phyloP scores from a whole-genome alignment of 225 moss, liverwort and hornwort species.

The Neckera pumila region DNA sequence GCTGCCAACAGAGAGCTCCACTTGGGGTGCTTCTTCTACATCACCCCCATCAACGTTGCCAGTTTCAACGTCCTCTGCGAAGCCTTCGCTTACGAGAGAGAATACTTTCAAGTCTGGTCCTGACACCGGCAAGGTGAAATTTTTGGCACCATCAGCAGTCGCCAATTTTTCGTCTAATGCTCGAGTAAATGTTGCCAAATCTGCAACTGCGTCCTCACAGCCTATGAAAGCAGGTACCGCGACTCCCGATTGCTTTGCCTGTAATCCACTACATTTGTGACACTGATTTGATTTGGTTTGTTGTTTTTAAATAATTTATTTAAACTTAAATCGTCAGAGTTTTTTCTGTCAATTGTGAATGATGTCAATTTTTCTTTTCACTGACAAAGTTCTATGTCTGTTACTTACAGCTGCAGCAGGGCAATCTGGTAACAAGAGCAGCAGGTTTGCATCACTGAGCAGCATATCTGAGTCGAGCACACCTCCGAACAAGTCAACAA shows the following conservation, averaged over 20 bases:
- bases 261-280: background rate
- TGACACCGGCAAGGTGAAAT: slow-evolving; percentile 82
- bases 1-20: slow-evolving; percentile 32
- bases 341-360: background rate
- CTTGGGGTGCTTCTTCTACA: slow-evolving; percentile 10
- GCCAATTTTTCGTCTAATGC: slow-evolving; percentile 47
- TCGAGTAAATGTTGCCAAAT: slow-evolving; percentile 37
- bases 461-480: slow-evolving; percentile 32
- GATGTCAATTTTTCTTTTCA: background rate
- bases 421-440: slow-evolving; percentile 41
- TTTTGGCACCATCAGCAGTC: slow-evolving; percentile 62
- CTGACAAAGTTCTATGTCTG: background rate
- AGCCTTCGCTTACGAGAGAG: slow-evolving; percentile 48
- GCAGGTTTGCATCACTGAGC: slow-evolving; percentile 45
- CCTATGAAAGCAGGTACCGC: slow-evolving; percentile 34
- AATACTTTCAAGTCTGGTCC: slow-evolving; percentile 51
- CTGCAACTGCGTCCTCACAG: slow-evolving; percentile 20
- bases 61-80: slow-evolving; percentile 8
- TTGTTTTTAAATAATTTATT: background rate
- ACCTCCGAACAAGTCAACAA: slow-evolving; percentile 18
- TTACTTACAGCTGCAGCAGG: slow-evolving; percentile 3
- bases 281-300: background rate
- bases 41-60: slow-evolving; percentile 11
- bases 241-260: background rate
- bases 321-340: background rate